Evolutionary conservation across 257 asterid species (phyloP).

Genomic region (Eucommia ulmoides): DNA sequence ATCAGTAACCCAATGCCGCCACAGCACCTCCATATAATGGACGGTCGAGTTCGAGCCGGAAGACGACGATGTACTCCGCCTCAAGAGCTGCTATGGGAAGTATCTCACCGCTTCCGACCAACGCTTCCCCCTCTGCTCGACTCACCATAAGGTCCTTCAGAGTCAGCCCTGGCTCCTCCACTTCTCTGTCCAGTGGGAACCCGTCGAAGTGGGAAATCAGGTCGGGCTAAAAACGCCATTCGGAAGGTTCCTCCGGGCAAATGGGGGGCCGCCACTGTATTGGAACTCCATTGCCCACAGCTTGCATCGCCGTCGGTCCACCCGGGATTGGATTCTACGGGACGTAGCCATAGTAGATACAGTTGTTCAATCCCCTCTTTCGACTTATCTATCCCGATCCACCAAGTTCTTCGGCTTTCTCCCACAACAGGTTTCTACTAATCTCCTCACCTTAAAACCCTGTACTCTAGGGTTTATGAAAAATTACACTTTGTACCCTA

Average conservation of each 20-base stretch:
- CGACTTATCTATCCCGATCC: no score
- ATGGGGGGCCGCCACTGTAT: conserved; percentile 94
- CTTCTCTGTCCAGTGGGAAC: conserved; percentile 94
- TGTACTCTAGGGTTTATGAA: no score
- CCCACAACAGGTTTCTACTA: no score
- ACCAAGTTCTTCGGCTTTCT: no score
- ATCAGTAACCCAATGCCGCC: conserved; percentile 26
- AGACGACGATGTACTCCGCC: conserved; percentile 17
- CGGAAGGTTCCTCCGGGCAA: conserved; percentile 75
- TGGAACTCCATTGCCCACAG: conserved; percentile 87
- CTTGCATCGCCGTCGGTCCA: conserved; percentile 68
- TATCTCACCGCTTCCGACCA: conserved; percentile 35
- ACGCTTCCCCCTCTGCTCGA: conserved; percentile 52
- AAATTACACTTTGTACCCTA: no score
- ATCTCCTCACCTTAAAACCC: no score
- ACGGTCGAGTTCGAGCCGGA: conserved; percentile 19
- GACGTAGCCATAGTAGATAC: conserved; percentile 70
- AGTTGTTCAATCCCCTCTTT: no score
- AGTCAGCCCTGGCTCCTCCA: conserved; percentile 56
- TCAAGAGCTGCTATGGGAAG: conserved; percentile 27
- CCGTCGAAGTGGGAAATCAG: conserved; percentile 47
- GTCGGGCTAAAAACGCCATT: conserved; percentile 81
- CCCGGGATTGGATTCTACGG: conserved; percentile 84
- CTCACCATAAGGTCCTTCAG: conserved; percentile 68
- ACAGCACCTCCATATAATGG: conserved; percentile 27